These are phyloP conservation scores for Pontederia paniculata DNA, from an alignment of 176 grass and related monocot species.

Conservation along the genomic window DNA sequence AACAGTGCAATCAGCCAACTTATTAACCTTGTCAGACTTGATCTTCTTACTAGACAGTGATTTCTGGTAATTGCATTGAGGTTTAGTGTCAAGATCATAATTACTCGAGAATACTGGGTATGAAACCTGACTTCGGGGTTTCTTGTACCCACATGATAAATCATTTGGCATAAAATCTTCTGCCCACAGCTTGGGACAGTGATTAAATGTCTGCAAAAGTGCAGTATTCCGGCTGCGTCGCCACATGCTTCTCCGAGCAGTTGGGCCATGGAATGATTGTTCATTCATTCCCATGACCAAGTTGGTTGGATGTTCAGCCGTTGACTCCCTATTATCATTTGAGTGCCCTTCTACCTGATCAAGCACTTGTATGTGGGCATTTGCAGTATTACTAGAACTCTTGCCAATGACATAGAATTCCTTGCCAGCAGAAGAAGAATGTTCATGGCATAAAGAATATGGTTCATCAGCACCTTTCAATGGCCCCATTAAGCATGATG, in stretches of 20 bases:
- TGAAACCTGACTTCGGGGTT: constrained; percentile 34
- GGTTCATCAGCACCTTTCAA: too few relatives aligned
- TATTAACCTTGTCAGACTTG: constrained; percentile 32
- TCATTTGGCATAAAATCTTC: constrained; percentile 30
- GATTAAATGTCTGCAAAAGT: constrained; percentile 48
- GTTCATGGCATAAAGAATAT: constrained; percentile 22
- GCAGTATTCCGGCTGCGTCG: constrained; percentile 62
- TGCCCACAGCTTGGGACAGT: constrained; percentile 54
- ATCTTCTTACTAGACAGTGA: constrained; percentile 32
- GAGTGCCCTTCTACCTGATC: constrained; percentile 23
- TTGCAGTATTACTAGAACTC: constrained; percentile 21
- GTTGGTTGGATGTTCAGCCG: constrained; percentile 25
- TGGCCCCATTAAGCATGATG: too few relatives aligned
- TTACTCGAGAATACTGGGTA: constrained; percentile 38
- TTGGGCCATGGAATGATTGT: constrained; percentile 39
- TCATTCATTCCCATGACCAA: constrained; percentile 55
- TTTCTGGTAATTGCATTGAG: constrained; percentile 40
- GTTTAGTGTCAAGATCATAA: constrained; percentile 43
- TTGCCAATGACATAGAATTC: constrained; percentile 7
- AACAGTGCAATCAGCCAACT: constrained; percentile 35
- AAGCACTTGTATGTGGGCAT: constrained; percentile 20
- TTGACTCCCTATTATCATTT: constrained; percentile 25
- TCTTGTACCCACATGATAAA: constrained; percentile 49
- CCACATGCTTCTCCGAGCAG: constrained; percentile 63
- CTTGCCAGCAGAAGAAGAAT: constrained; percentile 19